Conservation (phyloP, 2,329 filamentous ascomycete species). For the Pezicula rhizophila region DNA sequence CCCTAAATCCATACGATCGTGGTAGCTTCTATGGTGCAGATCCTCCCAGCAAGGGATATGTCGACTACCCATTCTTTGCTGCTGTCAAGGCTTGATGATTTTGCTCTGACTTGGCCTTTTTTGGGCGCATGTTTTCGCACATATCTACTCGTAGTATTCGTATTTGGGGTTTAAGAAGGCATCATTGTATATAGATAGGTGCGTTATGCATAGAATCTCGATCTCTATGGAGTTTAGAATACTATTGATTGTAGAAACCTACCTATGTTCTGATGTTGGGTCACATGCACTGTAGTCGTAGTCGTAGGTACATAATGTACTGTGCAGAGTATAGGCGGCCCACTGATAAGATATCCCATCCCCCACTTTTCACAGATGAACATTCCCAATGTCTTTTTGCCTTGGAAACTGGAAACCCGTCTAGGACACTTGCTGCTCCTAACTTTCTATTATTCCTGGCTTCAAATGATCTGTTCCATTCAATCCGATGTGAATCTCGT, state of each 20-base stretch:
- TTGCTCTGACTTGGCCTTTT: neutral
- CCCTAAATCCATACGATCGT: constrained; percentile 30
- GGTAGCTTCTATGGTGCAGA: constrained; percentile 25
- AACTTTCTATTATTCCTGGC: no score
- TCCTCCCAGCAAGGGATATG: constrained; percentile 25
- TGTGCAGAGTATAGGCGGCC: neutral
- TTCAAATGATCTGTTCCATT: no score
- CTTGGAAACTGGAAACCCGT: no score
- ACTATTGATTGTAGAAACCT: no score
- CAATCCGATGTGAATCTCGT: no score
- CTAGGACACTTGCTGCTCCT: no score
- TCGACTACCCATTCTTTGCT: constrained; percentile 20
- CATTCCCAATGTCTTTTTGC: neutral
- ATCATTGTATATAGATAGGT: neutral
- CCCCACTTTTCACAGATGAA: constrained; percentile 2
- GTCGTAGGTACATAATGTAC: no score
- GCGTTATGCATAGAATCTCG: no score
- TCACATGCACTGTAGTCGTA: no score
- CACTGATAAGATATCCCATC: constrained; percentile 4
- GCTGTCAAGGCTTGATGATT: constrained; percentile 4
- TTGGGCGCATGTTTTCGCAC: neutral
- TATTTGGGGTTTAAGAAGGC: neutral
- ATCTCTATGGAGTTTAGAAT: no score
- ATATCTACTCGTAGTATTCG: neutral
- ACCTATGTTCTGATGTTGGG: no score